Conservation (phyloP, 345 rosid species). For the Orychophragmus violaceus region DNA sequence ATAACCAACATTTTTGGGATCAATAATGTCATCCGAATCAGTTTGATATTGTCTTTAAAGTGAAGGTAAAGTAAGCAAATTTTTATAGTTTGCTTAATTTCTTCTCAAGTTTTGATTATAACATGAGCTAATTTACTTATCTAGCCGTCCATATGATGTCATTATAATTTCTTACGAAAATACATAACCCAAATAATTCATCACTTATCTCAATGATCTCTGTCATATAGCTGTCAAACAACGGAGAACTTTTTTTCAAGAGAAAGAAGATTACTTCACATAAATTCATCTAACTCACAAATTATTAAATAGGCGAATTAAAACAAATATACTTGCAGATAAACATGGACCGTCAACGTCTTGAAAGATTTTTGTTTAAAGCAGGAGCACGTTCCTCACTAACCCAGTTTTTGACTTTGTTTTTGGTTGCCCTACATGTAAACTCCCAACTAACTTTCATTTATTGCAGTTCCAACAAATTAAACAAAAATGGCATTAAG, state of each 20-base stretch:
- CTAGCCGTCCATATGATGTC: background rate
- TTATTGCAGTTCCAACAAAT: constrained; percentile 1
- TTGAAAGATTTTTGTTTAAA: constrained; percentile 5
- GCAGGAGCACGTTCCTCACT: constrained; percentile 31
- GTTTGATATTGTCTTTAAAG: background rate
- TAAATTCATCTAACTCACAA: constrained; percentile 8
- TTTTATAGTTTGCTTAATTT: background rate
- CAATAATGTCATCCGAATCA: constrained; percentile 13
- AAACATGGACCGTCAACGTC: constrained; percentile 18
- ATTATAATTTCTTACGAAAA: background rate
- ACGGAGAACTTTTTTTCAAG: background rate
- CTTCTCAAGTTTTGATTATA: background rate
- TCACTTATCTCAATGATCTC: background rate
- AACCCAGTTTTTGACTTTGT: constrained; percentile 17
- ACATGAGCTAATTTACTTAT: background rate
- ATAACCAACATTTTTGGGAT: constrained; percentile 22
- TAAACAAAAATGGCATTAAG: background rate
- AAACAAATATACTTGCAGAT: background rate
- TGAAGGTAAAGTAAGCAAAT: constrained; percentile 1
- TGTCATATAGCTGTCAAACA: constrained; percentile 12
- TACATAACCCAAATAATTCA: background rate
- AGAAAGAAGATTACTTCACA: background rate
- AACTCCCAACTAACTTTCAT: constrained; percentile 28
- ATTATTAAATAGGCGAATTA: background rate
- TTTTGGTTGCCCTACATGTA: constrained; percentile 4